Conservation (phyloP, 352 stramenopile genomes). For the Globisporangium echinulatum region DNA sequence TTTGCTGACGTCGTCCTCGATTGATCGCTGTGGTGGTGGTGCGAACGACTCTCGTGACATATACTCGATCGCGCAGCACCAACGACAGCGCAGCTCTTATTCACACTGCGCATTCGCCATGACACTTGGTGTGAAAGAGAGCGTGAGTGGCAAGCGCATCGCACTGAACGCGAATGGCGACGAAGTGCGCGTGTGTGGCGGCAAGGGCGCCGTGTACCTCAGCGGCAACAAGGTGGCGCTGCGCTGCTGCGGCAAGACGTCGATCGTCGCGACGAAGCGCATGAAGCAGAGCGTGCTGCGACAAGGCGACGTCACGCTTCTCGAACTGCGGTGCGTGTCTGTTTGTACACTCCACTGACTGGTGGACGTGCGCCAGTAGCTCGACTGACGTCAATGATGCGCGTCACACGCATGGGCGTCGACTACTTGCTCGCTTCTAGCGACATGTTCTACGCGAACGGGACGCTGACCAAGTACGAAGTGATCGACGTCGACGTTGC, state of each 20-base stretch:
- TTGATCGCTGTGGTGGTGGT: too few species aligned
- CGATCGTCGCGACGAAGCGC: conserved; percentile 64
- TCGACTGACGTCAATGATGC: too few species aligned
- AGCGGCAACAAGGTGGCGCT: conserved; percentile 62
- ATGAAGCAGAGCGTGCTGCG: conserved; percentile 71
- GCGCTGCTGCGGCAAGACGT: conserved; percentile 71
- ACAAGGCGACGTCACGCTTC: conserved; percentile 62
- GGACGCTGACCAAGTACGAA: conserved; percentile 81
- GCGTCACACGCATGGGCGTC: not conserved
- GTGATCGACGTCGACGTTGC: conserved; percentile 48
- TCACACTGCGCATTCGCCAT: not conserved
- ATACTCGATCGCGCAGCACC: too few species aligned
- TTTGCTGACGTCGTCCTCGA: too few species aligned
- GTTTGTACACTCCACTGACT: not conserved
- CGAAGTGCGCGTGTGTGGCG: conserved; percentile 57
- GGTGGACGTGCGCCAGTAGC: too few species aligned
- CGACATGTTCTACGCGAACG: conserved; percentile 79
- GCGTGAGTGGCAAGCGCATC: conserved; percentile 57
- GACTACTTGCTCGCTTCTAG: conserved; percentile 7
- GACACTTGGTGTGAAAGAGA: conserved; percentile 62
- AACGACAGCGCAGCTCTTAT: too few species aligned
- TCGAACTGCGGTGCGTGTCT: conserved; percentile 37
- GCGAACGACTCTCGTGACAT: too few species aligned
- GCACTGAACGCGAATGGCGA: conserved; percentile 33
- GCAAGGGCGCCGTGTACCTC: conserved; percentile 62